Base-by-base conservation (phyloP, 495 filamentous ascomycete genomes). In the Neurospora sp. region DNA sequence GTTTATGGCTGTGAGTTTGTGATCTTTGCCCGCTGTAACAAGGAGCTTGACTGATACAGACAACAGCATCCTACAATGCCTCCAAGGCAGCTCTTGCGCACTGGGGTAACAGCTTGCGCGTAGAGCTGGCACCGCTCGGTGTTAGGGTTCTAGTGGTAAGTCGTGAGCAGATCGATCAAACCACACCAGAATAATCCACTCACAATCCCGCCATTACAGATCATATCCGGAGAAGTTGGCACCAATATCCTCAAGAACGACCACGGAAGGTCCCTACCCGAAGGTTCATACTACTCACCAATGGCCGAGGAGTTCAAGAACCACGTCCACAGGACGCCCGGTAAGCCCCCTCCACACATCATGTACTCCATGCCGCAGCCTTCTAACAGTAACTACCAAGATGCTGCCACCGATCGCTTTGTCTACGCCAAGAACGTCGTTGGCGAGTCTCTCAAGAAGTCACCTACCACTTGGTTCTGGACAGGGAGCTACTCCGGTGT, bases 141-240 rank as follows among this genome's bases (percentile, higher is more conserved):
- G 53, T 65, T 7, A 65, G 53, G 1, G 53, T 35, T 65, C 27
- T 65, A 8, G 53, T 65, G 2, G 53, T 65, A 65, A 35, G 53
- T 18, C 7, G 0, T 35, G 0, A 65, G 1, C 22, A 6, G 0
- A 14, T 0, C 27, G 6, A 0, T 18, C 2, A 14, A 59, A 35
- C 3, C 0, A 18, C 35, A 4, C 3, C 14, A 35, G 27, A 0
- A 9, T 37, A 4, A 0, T 3, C 0, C 27, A 0, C 53, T 65
- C 27, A 65, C 27, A 9, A 0, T 65, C 1, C 6, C 8, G 6
- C 14, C 27, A 18, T 65, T 4, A 8, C 27, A 65, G 53, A 65
- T 65, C 14, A 65, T 65, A 12, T 65, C 53, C 27, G 53, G 53
- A 35, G 53, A 65, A 65, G 53, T 65, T 27, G 53, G 53, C 14